Conservation (phyloP, 495 filamentous ascomycete species). For the Penicillium bialowiezense region DNA sequence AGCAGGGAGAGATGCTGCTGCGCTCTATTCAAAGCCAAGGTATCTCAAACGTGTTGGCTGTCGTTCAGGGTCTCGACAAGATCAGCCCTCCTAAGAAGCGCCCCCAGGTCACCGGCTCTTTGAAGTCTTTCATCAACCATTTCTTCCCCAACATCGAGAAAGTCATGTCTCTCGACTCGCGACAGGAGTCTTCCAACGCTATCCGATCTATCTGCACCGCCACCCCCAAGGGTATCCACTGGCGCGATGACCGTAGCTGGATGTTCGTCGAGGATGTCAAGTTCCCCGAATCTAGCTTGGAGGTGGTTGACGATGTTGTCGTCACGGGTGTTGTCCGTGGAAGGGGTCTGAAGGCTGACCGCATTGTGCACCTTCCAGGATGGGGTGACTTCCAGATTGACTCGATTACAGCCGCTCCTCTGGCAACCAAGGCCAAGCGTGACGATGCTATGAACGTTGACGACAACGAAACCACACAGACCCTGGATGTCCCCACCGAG, state of each 20-base stretch:
- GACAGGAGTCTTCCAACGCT: constrained; percentile 84
- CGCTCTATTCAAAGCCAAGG: constrained; percentile 89
- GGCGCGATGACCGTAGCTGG: constrained; percentile 93
- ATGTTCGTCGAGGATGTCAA: constrained; percentile 82
- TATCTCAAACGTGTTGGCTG: constrained; percentile 77
- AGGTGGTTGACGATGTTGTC: constrained; percentile 54
- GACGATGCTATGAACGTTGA: constrained; percentile 73
- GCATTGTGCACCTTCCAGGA: constrained; percentile 86
- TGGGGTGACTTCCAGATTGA: constrained; percentile 95
- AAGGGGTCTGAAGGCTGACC: constrained; percentile 80
- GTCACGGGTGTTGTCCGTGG: constrained; percentile 88
- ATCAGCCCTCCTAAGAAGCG: constrained; percentile 76
- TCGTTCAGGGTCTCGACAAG: constrained; percentile 74
- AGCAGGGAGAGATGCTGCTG: constrained; percentile 75
- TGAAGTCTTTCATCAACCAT: constrained; percentile 87
- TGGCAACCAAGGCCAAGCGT: constrained; percentile 53
- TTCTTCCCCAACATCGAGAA: constrained; percentile 90
- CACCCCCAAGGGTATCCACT: constrained; percentile 85
- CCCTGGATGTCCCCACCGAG: constrained; percentile 65
- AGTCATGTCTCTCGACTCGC: constrained; percentile 76
- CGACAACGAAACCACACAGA: constrained; percentile 40
- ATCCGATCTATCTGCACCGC: constrained; percentile 87
- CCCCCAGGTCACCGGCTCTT: constrained; percentile 68
- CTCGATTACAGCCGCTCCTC: constrained; percentile 72
- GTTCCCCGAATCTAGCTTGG: constrained; percentile 55